These are phyloP conservation scores for Spinacia oleracea DNA, from an alignment of 179 eudicot genomes.

Conservation along the genomic window DNA sequence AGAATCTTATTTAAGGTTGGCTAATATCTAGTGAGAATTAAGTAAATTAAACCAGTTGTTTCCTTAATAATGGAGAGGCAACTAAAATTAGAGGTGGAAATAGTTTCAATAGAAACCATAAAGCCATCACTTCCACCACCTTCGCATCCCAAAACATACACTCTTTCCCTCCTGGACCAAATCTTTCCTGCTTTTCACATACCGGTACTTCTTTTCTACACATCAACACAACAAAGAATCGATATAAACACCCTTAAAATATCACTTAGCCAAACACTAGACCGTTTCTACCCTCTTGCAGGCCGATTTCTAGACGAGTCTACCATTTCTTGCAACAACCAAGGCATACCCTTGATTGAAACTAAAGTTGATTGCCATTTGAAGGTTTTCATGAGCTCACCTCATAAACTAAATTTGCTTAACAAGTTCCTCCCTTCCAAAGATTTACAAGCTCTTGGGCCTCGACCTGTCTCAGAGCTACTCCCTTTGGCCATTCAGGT, in stretches of 20 bases:
- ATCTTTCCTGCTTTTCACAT: slow-evolving; percentile 16
- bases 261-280: slow-evolving; percentile 15
- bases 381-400: neutral
- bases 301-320: slow-evolving; percentile 23
- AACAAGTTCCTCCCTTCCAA: slow-evolving; percentile 6
- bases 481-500: slow-evolving; percentile 14
- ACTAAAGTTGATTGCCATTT: slow-evolving; percentile 5
- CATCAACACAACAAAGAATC: neutral
- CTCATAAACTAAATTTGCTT: neutral
- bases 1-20: too few species aligned
- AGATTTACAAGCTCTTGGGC: neutral
- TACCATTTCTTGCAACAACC: slow-evolving; percentile 28
- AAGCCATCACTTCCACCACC: slow-evolving; percentile 33
- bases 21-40: too few species aligned
- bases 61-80: too few species aligned
- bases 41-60: too few species aligned
- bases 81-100: neutral
- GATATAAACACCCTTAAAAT: slow-evolving; percentile 8
- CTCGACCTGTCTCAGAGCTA: neutral
- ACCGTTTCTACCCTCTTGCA: slow-evolving; percentile 30
- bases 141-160: slow-evolving; percentile 12
- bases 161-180: slow-evolving; percentile 28
- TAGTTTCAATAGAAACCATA: slow-evolving; percentile 17
- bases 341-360: slow-evolving; percentile 24
- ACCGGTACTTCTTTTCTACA: slow-evolving; percentile 28